Evolutionary conservation across 2,329 filamentous ascomycete genomes (phyloP).

Genomic region (Didymosphaeria variabile): DNA sequence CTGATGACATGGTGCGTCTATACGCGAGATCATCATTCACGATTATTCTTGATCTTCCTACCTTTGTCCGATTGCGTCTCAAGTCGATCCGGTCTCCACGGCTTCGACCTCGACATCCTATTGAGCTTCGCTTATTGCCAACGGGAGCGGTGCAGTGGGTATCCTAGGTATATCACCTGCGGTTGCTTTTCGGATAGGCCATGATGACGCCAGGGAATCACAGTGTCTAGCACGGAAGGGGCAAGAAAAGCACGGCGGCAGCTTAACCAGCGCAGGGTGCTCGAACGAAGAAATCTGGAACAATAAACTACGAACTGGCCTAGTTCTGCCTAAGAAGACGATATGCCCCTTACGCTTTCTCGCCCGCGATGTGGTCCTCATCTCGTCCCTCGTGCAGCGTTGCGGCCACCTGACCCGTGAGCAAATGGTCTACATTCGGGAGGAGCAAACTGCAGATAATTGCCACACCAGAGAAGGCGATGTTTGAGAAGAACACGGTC

Average conservation of each 20-base stretch:
- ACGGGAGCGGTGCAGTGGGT: neutral
- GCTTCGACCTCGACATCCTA: neutral
- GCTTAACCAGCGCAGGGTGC: neutral
- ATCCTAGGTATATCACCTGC: too few species aligned
- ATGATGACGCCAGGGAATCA: neutral
- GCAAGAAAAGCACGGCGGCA: neutral
- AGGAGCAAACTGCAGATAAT: constrained; percentile 43
- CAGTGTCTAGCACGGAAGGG: too few species aligned
- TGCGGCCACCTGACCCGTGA: constrained; percentile 47
- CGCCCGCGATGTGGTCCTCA: constrained; percentile 14
- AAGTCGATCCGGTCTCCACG: neutral
- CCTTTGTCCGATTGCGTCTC: neutral
- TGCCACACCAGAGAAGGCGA: constrained; percentile 47
- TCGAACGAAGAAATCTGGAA: neutral
- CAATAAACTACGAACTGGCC: neutral
- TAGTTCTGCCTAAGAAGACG: neutral
- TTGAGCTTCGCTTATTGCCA: neutral
- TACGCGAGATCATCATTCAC: neutral
- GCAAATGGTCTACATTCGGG: constrained; percentile 46
- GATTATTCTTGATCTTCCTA: neutral
- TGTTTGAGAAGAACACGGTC: constrained; percentile 48
- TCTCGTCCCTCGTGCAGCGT: constrained; percentile 36
- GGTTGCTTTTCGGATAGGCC: too few species aligned
- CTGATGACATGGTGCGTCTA: neutral
- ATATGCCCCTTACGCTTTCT: neutral